A percentile compares a stretch with the other conserved stretches of the same genome.
phyloP scores from a whole-genome alignment of 75 land plant genomes.

The Ceratopteris richardii region DNA sequence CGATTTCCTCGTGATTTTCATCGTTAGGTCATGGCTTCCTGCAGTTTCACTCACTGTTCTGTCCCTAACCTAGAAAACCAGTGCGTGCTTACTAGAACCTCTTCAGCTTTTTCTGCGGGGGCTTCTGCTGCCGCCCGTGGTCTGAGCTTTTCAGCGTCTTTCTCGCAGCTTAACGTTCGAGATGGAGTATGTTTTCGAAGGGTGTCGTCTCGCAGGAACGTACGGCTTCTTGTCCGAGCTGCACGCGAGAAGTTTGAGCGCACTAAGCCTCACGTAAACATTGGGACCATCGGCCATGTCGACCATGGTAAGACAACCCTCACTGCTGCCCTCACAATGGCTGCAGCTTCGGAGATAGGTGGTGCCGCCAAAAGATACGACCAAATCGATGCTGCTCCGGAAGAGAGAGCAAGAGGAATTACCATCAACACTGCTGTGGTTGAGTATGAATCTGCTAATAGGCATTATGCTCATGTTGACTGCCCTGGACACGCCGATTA shows the following conservation, averaged over 20 bases:
- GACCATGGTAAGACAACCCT: constrained; percentile 98
- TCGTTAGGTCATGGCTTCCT: too few relatives aligned
- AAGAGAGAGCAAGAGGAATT: constrained; percentile 86
- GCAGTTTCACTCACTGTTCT: too few relatives aligned
- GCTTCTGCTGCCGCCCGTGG: not conserved
- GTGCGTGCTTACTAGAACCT: too few relatives aligned
- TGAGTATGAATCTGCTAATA: constrained; percentile 82
- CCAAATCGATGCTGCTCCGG: constrained; percentile 97
- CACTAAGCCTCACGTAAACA: constrained; percentile 91
- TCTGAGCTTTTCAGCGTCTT: not conserved
- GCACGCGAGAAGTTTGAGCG: constrained; percentile 93
- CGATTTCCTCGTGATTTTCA: too few relatives aligned
- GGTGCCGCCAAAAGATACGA: constrained; percentile 80
- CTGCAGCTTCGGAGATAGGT: constrained; percentile 56
- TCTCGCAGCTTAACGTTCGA: not conserved
- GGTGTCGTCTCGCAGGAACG: not conserved
- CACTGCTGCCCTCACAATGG: constrained; percentile 96
- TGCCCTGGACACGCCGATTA: constrained; percentile 97
- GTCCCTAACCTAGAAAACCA: too few relatives aligned
- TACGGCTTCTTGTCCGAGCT: constrained; percentile 24
- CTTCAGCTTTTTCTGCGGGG: too few relatives aligned
- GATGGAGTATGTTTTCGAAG: not conserved
- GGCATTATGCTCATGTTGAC: constrained; percentile 95
- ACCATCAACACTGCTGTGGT: constrained; percentile 94
- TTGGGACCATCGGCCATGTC: constrained; percentile 94